These are phyloP conservation scores for Trametes sp. DNA, from an alignment of 1,284 basidiomycete species.

Conservation along the genomic window DNA sequence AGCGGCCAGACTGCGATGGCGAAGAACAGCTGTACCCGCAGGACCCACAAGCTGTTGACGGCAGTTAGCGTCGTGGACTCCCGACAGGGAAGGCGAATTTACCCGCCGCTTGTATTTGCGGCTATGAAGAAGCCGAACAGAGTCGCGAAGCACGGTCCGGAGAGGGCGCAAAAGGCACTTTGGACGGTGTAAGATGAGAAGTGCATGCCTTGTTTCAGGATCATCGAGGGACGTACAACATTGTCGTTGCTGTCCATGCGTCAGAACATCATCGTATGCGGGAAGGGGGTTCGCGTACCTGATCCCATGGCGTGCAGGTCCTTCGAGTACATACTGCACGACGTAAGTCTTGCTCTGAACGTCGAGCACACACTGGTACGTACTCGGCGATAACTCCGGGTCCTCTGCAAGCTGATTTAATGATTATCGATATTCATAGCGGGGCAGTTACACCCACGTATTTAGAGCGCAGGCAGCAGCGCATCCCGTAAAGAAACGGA, in stretches of 20 bases:
- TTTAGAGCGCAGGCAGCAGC: constrained; percentile 23
- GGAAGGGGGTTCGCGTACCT: constrained; percentile 3
- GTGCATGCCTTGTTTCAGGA: neutral
- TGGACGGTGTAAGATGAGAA: neutral
- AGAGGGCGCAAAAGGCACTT: constrained; percentile 32
- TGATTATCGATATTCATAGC: neutral
- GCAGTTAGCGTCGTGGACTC: neutral
- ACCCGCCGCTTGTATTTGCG: constrained; percentile 30
- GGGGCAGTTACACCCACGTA: constrained; percentile 9
- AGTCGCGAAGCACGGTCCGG: constrained; percentile 36
- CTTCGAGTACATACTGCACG: constrained; percentile 21
- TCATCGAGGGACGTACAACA: neutral
- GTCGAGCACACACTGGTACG: no score
- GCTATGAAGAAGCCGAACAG: constrained; percentile 39
- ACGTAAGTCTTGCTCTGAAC: no score
- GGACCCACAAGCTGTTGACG: constrained; percentile 37
- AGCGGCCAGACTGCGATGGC: constrained; percentile 34
- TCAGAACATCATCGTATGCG: neutral
- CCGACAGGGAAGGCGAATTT: neutral
- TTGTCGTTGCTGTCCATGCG: neutral
- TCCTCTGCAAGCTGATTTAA: neutral
- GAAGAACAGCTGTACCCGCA: constrained; percentile 37
- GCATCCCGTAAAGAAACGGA: constrained; percentile 25
- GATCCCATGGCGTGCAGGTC: constrained; percentile 23
- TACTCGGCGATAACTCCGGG: neutral